Base-by-base conservation (phyloP, 306 rosid species). In the Pyrus bretschneideri region DNA sequence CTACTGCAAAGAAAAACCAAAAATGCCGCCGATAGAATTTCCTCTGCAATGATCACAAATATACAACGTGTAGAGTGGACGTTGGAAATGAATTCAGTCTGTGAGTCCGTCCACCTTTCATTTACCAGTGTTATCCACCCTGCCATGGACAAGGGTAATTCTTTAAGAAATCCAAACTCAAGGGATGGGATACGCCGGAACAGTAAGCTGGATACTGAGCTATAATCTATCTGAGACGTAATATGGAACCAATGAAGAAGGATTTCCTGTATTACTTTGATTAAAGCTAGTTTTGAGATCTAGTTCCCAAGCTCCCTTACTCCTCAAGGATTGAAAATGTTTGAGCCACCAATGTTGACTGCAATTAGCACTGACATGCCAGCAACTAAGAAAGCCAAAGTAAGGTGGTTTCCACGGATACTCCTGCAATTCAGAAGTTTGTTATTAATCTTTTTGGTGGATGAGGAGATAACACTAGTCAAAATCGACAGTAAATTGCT, bases 371-470 rank as follows among this genome's bases (percentile, higher is more conserved):
- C 75, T 0, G 93, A 88, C 67, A 88, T 64, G 84, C 96, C 46
- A 5, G 98, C 85, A 68, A 92, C 83, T 81, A 88, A n/a, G 98
- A 91, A 42, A 92, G 85, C 99, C 99, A 96, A 76, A 91, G 67
- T 78, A 96, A 80, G 33, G 89, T 87, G 55, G 55, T 15, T 51
- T 51, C 55, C 55, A 51, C 6, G 55, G 55, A 51, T 33, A 83
- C 86, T 35, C 91, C 97, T 95, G 95, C 88, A 87, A 76, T 73
- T 52, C 62, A 71, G 81, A 84, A 62, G 61, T 25, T 85, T 81
- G 75, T 59, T 83, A 76, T 79, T 52, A 49, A 15, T 23, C 40
- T 2, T 66, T 40, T 76, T 73, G 29, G 49, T 58, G 74, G 30
- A 67, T 74, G 79, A 62, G 73, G 62, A 68, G 70, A 74, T 14